Conservation (phyloP, 164 flowering plant genomes). For the Sedum album region DNA sequence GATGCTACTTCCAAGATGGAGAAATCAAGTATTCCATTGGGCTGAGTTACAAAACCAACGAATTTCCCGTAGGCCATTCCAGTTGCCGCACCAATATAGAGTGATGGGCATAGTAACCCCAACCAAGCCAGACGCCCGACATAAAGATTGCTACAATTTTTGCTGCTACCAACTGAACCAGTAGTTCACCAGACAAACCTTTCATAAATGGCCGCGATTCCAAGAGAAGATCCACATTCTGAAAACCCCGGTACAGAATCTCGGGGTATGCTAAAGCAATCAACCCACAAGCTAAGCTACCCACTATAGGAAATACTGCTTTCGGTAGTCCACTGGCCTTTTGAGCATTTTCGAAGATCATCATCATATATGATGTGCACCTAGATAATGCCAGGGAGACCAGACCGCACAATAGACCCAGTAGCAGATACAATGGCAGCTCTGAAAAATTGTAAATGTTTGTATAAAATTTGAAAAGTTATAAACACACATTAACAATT, state of each 20-base stretch:
- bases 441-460: conserved; percentile 40
- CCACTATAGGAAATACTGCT: conserved; percentile 57
- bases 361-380: conserved; percentile 54
- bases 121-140: conserved; percentile 86
- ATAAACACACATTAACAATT: not conserved
- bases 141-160: conserved; percentile 71
- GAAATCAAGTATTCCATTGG: conserved; percentile 45
- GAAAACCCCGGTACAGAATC: conserved; percentile 91
- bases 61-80: conserved; percentile 94
- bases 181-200: conserved; percentile 55
- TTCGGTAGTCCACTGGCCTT: conserved; percentile 46
- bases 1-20: conserved; percentile 85
- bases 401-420: conserved; percentile 84
- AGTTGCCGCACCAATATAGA: conserved; percentile 92
- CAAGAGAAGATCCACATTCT: conserved; percentile 77
- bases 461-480: not conserved
- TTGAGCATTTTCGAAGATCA: conserved; percentile 31
- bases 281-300: conserved; percentile 62
- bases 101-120: conserved; percentile 87
- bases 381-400: conserved; percentile 63
- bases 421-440: conserved; percentile 85
- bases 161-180: conserved; percentile 70
- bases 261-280: conserved; percentile 87
- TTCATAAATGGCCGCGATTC: conserved; percentile 71
- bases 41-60: conserved; percentile 33